Base-by-base conservation (phyloP, 352 stramenopile species). In the Pythium rishiriense region DNA sequence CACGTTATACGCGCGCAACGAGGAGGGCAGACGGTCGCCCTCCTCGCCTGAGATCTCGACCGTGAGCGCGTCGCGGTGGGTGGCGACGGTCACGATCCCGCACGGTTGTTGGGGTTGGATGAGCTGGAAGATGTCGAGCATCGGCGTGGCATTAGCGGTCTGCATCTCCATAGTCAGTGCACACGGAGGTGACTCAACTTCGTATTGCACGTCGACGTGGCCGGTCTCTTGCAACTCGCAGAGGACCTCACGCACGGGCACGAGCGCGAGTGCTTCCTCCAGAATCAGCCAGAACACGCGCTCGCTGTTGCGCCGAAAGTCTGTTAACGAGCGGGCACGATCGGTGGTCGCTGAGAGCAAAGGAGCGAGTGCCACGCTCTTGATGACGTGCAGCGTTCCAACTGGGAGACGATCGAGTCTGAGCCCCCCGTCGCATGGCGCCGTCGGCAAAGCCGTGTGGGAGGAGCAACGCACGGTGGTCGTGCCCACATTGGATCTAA, bases 251-350 rank as follows among this genome's bases (percentile, higher is more conserved):
- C 15, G 9, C 9, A 41, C 24, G 4, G 58, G 52, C 2, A 67
- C 58, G 19, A 62, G 10, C 22, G 65, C 52, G 4, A 72, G 58
- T 15, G 65, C 65, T 15, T 72, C 65, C 60, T 91, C 81, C 31
- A 91, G 66, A 11, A 88, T 29, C 7, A 88, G 67, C 35, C 81
- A 74, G 42, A 87, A 64, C 3, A 83, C 58, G 0, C 81, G 79
- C 45, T 86, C 73, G 19, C 58, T 78, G 3, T 48, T 60, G 28
- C 73, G 71, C 9, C 70, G 73, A 59, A 87, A 79, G 33, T 76
- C 62, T 24, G 41, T 33, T 1, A 62, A 25, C 12, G 56, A 48
- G 0, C 33, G 28, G 4, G 54, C 29, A 4, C 33, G 25, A 25
- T 70, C 50, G 37, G 33, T 52, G 31, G 66, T 49, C 1, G 41